These are phyloP conservation scores for Westerdykella aurantiaca DNA, from an alignment of 2,329 filamentous ascomycete species.

Conservation along the genomic window DNA sequence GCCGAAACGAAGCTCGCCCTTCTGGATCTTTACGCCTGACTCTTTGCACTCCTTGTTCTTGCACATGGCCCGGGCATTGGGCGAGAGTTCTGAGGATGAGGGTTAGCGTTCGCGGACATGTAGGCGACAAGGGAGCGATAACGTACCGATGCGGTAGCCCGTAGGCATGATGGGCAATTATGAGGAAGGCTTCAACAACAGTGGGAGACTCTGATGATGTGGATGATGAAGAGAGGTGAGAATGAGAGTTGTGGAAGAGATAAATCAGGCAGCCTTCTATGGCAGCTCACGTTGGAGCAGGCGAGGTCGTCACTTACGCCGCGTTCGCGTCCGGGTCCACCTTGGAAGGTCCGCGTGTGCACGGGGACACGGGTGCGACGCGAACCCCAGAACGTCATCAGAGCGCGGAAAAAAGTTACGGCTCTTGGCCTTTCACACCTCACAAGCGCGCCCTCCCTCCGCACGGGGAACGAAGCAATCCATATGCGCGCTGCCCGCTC, in stretches of 20 bases:
- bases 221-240: too few relatives aligned
- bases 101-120: background rate
- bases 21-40: conserved; percentile 61
- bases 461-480: background rate
- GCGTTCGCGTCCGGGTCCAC: too few relatives aligned
- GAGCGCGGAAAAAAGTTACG: background rate
- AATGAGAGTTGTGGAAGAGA: too few relatives aligned
- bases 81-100: conserved; percentile 58
- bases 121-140: background rate
- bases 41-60: conserved; percentile 68
- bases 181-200: background rate
- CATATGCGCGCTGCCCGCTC: conserved; percentile 35
- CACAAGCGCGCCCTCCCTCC: conserved; percentile 15
- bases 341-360: too few relatives aligned
- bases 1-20: conserved; percentile 73
- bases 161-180: conserved; percentile 11
- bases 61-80: conserved; percentile 68
- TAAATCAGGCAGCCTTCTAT: too few relatives aligned
- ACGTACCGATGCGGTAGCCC: conserved; percentile 20
- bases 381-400: background rate
- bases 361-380: background rate
- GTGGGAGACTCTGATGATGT: too few relatives aligned
- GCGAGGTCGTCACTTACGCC: too few relatives aligned
- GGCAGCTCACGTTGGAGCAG: too few relatives aligned
- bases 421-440: conserved; percentile 9